These are phyloP conservation scores for Plasmodium berghei DNA, from an alignment of 169 alveolate genomes.

Conservation along the genomic window DNA sequence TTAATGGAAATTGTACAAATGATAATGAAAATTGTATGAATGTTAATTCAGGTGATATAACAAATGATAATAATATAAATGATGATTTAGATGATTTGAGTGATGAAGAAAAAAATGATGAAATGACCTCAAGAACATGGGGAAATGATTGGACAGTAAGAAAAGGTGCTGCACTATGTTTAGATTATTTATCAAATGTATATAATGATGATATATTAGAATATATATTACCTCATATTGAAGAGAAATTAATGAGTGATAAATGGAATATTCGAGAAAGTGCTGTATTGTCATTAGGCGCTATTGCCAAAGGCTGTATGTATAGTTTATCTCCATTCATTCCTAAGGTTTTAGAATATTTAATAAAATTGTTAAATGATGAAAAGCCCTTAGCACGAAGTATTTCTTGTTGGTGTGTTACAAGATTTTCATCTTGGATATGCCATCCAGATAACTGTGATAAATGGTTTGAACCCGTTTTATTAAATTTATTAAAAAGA, in stretches of 20 bases:
- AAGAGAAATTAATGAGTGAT: slow-evolving; percentile 85
- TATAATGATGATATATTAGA: slow-evolving; percentile 85
- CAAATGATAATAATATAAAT: background rate
- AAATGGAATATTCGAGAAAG: slow-evolving; percentile 92
- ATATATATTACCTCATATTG: slow-evolving; percentile 86
- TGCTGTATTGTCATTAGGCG: slow-evolving; percentile 93
- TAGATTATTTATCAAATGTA: slow-evolving; percentile 85
- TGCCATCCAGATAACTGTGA: slow-evolving; percentile 80
- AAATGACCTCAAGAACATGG: slow-evolving; percentile 89
- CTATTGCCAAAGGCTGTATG: slow-evolving; percentile 92
- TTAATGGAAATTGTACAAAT: slow-evolving; percentile 5
- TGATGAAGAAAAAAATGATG: slow-evolving; percentile 79
- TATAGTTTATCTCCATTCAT: slow-evolving; percentile 87
- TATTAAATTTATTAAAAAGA: slow-evolving; percentile 80
- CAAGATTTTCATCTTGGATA: slow-evolving; percentile 90
- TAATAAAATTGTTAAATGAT: slow-evolving; percentile 83
- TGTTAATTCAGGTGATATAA: background rate
- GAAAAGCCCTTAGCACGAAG: slow-evolving; percentile 91
- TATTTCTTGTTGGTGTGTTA: slow-evolving; percentile 93
- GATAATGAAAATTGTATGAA: background rate
- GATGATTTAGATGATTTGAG: slow-evolving; percentile 12
- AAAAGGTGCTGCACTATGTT: slow-evolving; percentile 90
- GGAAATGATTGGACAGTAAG: slow-evolving; percentile 93
- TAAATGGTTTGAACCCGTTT: slow-evolving; percentile 78
- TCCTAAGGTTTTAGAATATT: slow-evolving; percentile 88